Evolutionary conservation across 768 basidiomycete genomes (phyloP), one percentile per base, ranked within the genome.

Genomic region (Tylopilus intermedius): DNA sequence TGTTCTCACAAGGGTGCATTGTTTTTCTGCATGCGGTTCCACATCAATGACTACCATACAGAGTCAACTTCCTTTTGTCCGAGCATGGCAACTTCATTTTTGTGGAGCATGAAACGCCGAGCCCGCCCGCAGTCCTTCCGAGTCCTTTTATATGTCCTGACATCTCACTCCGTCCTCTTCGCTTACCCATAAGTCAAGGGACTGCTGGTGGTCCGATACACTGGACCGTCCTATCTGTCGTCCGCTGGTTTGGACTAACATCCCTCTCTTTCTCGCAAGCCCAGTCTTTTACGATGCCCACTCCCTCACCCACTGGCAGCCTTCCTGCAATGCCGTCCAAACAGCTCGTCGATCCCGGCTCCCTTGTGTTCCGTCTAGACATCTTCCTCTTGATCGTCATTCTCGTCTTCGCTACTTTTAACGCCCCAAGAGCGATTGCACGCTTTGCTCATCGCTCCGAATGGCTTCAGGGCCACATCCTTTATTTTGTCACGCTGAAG

Each of bases 381-480:
- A 62, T 82, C 40, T 68, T 79, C 59, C 62, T 83, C 45, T 49
- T 79, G 51, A 66, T 71, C 22, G 44, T 77, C 45, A 63, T 78
- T 37, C 70, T 66, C 0, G 38, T 74, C 27, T 67, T 78, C 40
- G 67, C 76, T 49, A 54, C 77, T 5, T 65, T 75, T 54, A 69
- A 72, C 6, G 60, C 80, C 8, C 83, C 83, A 18, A 75, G 80
- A 39, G 71, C 72, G 14, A 51, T 82, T 11, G 77, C 75, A 21
- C 78, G 83, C 41, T 71, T 83, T 51, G 76, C 77, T 48, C 71
- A 69, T 37, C 59, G 68, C 27, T 72, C 75, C 5, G 80, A 83
- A 54, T 81, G 82, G 81, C 55, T 67, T 21, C 73, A 66, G 26
- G 82, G 83, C 2, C 72, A 78, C 55, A 54, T 83, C 56, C 66